phyloP scores from a whole-genome alignment of 2,329 filamentous ascomycete genomes.

The Leptographium galeiforme region DNA sequence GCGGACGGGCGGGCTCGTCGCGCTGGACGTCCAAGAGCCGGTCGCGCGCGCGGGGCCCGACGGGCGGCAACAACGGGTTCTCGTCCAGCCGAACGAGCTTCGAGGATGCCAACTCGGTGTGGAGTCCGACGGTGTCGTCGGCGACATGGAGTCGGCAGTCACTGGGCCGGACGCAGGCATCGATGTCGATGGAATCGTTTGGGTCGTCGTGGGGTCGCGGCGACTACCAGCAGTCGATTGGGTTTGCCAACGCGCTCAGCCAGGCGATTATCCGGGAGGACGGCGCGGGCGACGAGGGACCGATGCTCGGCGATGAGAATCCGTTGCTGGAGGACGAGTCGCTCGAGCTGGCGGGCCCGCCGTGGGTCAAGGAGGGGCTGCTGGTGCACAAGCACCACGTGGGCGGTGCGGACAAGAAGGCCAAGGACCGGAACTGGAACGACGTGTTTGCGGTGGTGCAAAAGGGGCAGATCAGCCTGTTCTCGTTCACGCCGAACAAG shows the following conservation, averaged over 20 bases:
- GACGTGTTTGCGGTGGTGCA: constrained; percentile 95
- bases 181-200: constrained; percentile 85
- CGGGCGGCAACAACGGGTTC: constrained; percentile 57
- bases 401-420: constrained; percentile 78
- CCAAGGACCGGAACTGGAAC: constrained; percentile 87
- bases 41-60: constrained; percentile 41
- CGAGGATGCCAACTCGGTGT: constrained; percentile 79
- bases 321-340: constrained; percentile 83
- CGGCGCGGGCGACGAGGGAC: constrained; percentile 17
- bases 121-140: constrained; percentile 75
- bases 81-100: constrained; percentile 89
- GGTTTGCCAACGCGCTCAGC: constrained; percentile 90
- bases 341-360: constrained; percentile 81
- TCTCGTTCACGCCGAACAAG: constrained; percentile 80
- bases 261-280: constrained; percentile 95
- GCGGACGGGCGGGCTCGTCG: constrained; percentile 37
- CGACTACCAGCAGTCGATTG: constrained; percentile 91
- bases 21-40: constrained; percentile 79
- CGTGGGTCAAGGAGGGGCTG: constrained; percentile 95
- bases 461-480: constrained; percentile 85
- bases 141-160: constrained; percentile 95
- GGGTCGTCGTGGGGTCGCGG: constrained; percentile 50
- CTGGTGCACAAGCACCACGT: constrained; percentile 94
- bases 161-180: constrained; percentile 77
- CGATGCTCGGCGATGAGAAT: constrained; percentile 29